Evolutionary conservation across 2,329 filamentous ascomycete species (phyloP), one percentile per base, ranked within the genome.

Genomic region (Trichoderma sp.): DNA sequence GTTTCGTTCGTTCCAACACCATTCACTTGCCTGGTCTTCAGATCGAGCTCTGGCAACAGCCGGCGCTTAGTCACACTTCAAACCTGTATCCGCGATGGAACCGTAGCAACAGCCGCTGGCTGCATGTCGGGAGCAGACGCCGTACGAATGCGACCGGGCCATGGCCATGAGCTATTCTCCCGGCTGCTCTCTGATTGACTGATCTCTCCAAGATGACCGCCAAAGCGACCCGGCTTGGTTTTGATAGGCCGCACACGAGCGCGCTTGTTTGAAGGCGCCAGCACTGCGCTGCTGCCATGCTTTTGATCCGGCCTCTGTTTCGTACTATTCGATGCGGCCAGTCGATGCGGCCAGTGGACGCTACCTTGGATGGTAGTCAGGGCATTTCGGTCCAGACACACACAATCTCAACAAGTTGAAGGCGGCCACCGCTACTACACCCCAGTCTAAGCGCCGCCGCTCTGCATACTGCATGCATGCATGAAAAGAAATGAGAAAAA

Each of bases 361-460:
- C 53, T 51, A 30, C 43, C 8, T 18, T 71, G 51, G 62, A 61
- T 51, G 30, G 67, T 28, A 28, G 18, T 30, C 64, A 67, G 51
- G 64, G 30, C 32, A 36, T 24, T 66, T 66, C 5, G 28, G 21
- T 36, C 47, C 28, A 62, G 57, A 56, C 68, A 30, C 39, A 56
- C 68, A 30, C 39, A 34, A 53, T 36, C 43, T 70, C 67, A 12
- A 26, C 28, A 53, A 9, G 18, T 53, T 36, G 30, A 51, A 62
- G 57, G 57, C 67, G 26, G 30, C 67, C 53, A 68, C 66, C 56
- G 30, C 53, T 34, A 32, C 67, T 51, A 56, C 43, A 70, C 70
- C 70, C 62, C 62, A 58, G 62, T 32, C 43, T 71, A 71, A 71
- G 70, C 70, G 70, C 70, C 70, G 70, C 70, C 70, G 56, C 51